Conservation (phyloP, 139 green algal genomes). For the Coccomyxa sp. region DNA sequence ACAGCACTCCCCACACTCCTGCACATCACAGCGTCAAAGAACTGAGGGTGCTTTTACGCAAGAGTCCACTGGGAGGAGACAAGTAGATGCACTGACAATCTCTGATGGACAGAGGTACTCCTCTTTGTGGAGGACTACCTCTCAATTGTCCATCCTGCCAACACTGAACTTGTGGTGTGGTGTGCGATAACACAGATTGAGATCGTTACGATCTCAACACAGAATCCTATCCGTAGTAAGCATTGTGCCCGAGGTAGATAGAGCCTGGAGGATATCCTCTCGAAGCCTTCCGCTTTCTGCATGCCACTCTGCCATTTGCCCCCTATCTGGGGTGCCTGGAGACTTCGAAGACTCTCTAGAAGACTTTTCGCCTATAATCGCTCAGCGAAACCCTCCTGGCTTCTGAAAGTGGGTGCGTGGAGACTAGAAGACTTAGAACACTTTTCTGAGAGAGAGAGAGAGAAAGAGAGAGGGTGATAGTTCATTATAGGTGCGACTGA, state of each 20-base stretch:
- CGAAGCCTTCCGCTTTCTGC: background rate
- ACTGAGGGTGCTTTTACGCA: background rate
- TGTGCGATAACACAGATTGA: conserved; percentile 1
- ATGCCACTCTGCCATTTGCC: background rate
- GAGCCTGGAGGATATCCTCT: background rate
- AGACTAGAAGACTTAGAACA: no score
- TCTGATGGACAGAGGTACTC: background rate
- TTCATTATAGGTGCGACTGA: no score
- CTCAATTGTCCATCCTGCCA: background rate
- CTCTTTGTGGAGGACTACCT: background rate
- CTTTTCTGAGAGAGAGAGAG: no score
- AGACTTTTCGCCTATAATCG: no score
- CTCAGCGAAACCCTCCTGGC: no score
- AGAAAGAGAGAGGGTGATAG: no score
- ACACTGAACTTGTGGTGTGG: background rate
- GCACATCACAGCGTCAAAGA: background rate
- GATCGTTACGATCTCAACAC: no score
- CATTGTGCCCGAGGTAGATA: background rate
- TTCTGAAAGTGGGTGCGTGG: no score
- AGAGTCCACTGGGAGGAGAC: background rate
- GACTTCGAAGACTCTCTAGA: background rate
- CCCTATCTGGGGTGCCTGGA: background rate
- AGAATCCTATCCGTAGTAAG: no score
- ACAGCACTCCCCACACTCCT: no score
- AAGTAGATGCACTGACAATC: background rate